Evolutionary conservation across 176 grass and related monocot genomes (phyloP), one percentile per base, ranked within the genome.

Genomic region (Oryza punctata): DNA sequence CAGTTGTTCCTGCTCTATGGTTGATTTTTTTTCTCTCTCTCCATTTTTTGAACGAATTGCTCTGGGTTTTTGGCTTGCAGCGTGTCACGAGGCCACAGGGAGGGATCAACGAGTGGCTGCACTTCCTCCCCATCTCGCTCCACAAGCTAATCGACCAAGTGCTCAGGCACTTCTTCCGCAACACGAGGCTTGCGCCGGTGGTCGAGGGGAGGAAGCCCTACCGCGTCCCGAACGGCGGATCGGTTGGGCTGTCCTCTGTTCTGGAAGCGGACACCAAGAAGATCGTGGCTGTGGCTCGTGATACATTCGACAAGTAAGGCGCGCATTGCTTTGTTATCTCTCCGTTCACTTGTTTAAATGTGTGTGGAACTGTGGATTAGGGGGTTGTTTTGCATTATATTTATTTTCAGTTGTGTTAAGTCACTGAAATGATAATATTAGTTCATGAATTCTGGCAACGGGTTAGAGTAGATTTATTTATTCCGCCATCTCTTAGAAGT

Each of bases 291-390:
- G 71, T 92, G 11, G 95, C 91, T 27, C 78, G 63, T 13, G 92
- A 93, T 79, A 91, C 88, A 43, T 98, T 90, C 50, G 92, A 98
- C 26, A 98, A 98, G 95, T 98, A 78, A 98, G 69, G 21, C 29
- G 33, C 3, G 49, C 44, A 10, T 11, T 79, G 50, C 33, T 25
- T 46, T 19, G 27, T 43, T 23, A 46, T 72, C 18, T 57, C 1
- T 68, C 35, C 18, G 2, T 3, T 76, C 43, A 45, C 4, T 57
- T 70, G 7, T 57, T 41, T 67, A 19, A 15, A 59, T n/a, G 5
- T 49, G 1, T 47, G 33, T 35, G 33, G 33, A 35, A 35, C 33
- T 21, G 37, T 38, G 37, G 37, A 38, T 38, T 38, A 38, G 37
- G 37, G 37, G 35, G 7, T 1, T 13, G 1, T 10, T 47, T 54